Percentiles rank a stretch among this genome's conserved stretches.
These are phyloP conservation scores for Beauveria sp. DNA, from an alignment of 2,329 filamentous ascomycete species.

Conservation along the genomic window DNA sequence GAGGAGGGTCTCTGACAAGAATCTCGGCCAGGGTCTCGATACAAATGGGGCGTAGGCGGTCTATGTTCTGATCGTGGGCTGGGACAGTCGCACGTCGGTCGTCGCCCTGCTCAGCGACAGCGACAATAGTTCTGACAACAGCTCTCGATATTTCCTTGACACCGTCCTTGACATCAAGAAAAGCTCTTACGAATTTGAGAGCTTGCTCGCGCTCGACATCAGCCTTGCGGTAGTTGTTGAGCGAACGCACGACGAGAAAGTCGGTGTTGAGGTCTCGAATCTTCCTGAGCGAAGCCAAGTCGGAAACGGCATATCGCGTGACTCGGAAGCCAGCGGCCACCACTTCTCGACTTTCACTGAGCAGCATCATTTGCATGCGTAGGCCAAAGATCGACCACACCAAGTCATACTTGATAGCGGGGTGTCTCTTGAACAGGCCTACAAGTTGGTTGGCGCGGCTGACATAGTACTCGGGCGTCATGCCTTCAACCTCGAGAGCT, in stretches of 20 bases:
- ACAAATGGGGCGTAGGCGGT: constrained; percentile 82
- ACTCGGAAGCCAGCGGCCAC: constrained; percentile 91
- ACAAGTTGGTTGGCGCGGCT: constrained; percentile 85
- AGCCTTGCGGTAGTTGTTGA: constrained; percentile 95
- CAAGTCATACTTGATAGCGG: constrained; percentile 90
- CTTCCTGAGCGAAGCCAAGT: constrained; percentile 78
- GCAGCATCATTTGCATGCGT: constrained; percentile 88
- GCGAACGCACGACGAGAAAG: constrained; percentile 76
- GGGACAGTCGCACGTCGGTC: constrained; percentile 76
- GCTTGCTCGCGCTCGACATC: constrained; percentile 95
- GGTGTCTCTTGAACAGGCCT: constrained; percentile 91
- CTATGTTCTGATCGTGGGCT: constrained; percentile 62
- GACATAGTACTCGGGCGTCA: constrained; percentile 92
- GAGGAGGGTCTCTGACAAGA: constrained; percentile 72
- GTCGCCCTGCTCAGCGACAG: constrained; percentile 81
- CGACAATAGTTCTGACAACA: constrained; percentile 81
- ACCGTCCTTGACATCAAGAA: constrained; percentile 91
- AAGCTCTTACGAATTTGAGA: constrained; percentile 89
- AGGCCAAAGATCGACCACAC: constrained; percentile 94
- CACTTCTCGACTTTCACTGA: constrained; percentile 93
- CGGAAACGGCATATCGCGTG: constrained; percentile 89
- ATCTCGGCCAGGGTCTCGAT: constrained; percentile 91
- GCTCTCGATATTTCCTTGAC: constrained; percentile 79
- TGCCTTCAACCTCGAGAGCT: constrained; percentile 77
- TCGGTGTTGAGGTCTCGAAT: constrained; percentile 87